phyloP scores from a whole-genome alignment of 352 stramenopile genomes.

The Aphanomyces astaci region DNA sequence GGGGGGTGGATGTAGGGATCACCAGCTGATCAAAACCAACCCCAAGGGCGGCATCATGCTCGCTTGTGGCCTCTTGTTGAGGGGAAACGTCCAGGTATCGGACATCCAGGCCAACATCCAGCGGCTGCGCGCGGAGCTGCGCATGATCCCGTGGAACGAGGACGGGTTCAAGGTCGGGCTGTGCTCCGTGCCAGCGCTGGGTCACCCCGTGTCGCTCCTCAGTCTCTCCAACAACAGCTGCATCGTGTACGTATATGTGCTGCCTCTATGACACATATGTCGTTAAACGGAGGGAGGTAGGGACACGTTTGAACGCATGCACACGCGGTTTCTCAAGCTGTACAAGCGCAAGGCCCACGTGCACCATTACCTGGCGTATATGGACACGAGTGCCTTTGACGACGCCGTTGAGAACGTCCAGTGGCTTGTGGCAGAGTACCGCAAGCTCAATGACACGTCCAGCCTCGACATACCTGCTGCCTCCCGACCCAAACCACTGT shows the following conservation, averaged over 20 bases:
- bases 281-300: background rate
- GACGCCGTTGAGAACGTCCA: slow-evolving; percentile 52
- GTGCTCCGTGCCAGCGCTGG: slow-evolving; percentile 54
- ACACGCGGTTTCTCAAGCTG: slow-evolving; percentile 65
- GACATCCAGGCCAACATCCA: slow-evolving; percentile 86
- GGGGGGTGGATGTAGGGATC: slow-evolving; percentile 37
- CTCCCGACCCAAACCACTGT: background rate
- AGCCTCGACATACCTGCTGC: background rate
- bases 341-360: slow-evolving; percentile 72
- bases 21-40: slow-evolving; percentile 72
- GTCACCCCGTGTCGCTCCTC: slow-evolving; percentile 55
- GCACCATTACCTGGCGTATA: slow-evolving; percentile 84
- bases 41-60: slow-evolving; percentile 65
- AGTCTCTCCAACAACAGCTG: slow-evolving; percentile 84
- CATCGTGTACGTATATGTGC: slow-evolving; percentile 34
- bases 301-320: slow-evolving; percentile 71
- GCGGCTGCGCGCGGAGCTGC: slow-evolving; percentile 63
- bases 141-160: slow-evolving; percentile 87
- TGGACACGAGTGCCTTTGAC: slow-evolving; percentile 46
- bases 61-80: slow-evolving; percentile 77
- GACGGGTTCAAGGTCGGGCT: slow-evolving; percentile 88
- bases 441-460: slow-evolving; percentile 41
- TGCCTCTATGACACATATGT: background rate
- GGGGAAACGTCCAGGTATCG: slow-evolving; percentile 78
- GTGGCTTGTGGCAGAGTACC: slow-evolving; percentile 59